These are phyloP conservation scores for Nicotiana tomentosiformis DNA, from an alignment of 257 asterid genomes.

Conservation along the genomic window DNA sequence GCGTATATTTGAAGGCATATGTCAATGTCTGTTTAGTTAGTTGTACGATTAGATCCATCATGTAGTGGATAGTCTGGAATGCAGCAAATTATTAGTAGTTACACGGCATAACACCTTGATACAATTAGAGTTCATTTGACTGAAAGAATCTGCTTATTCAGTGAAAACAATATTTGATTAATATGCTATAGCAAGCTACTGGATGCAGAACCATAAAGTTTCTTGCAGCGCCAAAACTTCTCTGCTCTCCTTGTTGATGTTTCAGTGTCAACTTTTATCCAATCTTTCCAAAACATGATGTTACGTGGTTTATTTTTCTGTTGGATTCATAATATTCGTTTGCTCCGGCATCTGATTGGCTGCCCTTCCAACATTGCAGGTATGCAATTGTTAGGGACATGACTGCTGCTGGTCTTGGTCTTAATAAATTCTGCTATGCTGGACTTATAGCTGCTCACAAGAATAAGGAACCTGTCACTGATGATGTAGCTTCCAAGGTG, in stretches of 20 bases:
- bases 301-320: conserved; percentile 1
- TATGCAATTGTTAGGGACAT: conserved; percentile 85
- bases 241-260: neutral
- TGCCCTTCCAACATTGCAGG: conserved; percentile 34
- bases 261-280: neutral
- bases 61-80: neutral
- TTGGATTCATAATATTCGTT: neutral
- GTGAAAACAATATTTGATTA: neutral
- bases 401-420: conserved; percentile 97
- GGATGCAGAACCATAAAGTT: neutral
- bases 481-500: conserved; percentile 71
- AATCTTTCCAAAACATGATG: neutral
- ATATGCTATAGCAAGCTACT: neutral
- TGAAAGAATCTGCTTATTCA: neutral
- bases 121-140: neutral
- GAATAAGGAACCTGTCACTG: conserved; percentile 52
- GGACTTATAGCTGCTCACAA: conserved; percentile 77
- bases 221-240: conserved; percentile 3
- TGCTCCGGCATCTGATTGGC: neutral
- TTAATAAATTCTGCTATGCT: conserved; percentile 88
- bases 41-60: neutral
- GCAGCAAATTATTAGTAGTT: neutral
- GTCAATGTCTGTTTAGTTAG: neutral
- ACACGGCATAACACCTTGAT: neutral
- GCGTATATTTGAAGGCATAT: neutral